Evolutionary conservation across 768 basidiomycete genomes (phyloP).

Genomic region (Trametes villosa): DNA sequence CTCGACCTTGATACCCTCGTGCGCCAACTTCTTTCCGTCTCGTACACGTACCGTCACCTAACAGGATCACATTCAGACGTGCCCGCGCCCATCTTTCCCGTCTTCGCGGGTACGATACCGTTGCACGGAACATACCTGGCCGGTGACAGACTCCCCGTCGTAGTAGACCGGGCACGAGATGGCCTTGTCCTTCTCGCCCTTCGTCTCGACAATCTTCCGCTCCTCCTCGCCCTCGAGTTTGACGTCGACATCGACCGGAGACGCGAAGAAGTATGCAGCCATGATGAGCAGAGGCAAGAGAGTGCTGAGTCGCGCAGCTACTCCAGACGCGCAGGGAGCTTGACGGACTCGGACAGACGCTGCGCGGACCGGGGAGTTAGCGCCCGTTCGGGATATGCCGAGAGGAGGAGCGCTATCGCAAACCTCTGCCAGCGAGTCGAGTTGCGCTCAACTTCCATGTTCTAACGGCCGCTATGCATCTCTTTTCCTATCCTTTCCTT

Average conservation of each 20-base stretch:
- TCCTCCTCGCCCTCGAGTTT: slow-evolving; percentile 86
- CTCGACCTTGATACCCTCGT: slow-evolving; percentile 98
- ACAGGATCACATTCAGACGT: not conserved
- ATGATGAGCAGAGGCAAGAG: slow-evolving; percentile 16
- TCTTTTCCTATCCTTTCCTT: too few relatives aligned
- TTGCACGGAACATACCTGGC: slow-evolving; percentile 61
- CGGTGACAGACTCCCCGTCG: slow-evolving; percentile 91
- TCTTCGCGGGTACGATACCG: not conserved
- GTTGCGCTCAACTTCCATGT: too few relatives aligned
- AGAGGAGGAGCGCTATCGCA: too few relatives aligned
- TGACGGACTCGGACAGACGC: not conserved
- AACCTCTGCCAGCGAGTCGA: too few relatives aligned
- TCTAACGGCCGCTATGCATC: too few relatives aligned
- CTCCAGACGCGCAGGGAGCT: not conserved
- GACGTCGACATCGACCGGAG: slow-evolving; percentile 90
- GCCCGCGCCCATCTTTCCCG: not conserved
- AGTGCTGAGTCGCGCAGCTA: slow-evolving; percentile 6
- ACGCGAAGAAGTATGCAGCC: slow-evolving; percentile 90
- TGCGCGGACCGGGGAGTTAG: not conserved
- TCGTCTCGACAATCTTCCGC: slow-evolving; percentile 88
- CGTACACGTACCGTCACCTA: slow-evolving; percentile 87
- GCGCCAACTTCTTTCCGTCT: slow-evolving; percentile 93
- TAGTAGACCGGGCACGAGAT: slow-evolving; percentile 91
- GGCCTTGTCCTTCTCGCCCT: slow-evolving; percentile 85
- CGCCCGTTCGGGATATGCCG: not conserved